Evolutionary conservation across 306 rosid genomes (phyloP).

Genomic region (Ceratonia siliqua): DNA sequence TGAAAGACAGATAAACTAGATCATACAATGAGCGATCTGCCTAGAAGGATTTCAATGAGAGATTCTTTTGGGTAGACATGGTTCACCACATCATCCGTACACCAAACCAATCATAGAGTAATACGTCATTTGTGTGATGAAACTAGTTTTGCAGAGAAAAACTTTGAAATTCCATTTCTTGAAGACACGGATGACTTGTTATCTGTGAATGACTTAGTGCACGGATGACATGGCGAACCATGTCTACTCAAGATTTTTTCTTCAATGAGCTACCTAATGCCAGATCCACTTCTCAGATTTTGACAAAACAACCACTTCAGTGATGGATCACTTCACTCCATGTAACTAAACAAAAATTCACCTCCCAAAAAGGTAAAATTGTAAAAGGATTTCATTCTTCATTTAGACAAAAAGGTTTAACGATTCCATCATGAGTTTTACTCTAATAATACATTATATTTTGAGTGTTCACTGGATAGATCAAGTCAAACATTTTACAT

Average conservation of each 20-base stretch:
- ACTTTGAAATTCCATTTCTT: neutral
- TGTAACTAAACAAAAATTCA: too few species aligned
- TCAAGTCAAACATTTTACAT: neutral
- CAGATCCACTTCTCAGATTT: conserved; percentile 1
- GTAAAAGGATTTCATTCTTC: neutral
- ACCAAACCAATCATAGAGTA: neutral
- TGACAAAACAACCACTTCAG: neutral
- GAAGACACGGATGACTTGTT: neutral
- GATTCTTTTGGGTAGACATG: neutral
- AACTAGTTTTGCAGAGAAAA: neutral
- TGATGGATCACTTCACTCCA: neutral
- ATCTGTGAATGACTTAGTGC: neutral
- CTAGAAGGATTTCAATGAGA: neutral
- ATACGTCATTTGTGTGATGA: neutral
- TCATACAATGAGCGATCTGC: neutral
- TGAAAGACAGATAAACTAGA: neutral
- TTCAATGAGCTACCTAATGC: neutral
- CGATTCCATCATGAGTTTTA: neutral
- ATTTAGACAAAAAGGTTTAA: neutral
- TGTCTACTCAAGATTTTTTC: neutral
- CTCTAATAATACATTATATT: neutral
- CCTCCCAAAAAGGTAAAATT: neutral
- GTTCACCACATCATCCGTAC: neutral
- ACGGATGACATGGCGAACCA: conserved; percentile 2
- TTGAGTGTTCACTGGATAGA: neutral